Percentiles rank a stretch among this genome's conserved stretches.
phyloP scores from a whole-genome alignment of 352 stramenopile species.

The Pythium myriotylum region DNA sequence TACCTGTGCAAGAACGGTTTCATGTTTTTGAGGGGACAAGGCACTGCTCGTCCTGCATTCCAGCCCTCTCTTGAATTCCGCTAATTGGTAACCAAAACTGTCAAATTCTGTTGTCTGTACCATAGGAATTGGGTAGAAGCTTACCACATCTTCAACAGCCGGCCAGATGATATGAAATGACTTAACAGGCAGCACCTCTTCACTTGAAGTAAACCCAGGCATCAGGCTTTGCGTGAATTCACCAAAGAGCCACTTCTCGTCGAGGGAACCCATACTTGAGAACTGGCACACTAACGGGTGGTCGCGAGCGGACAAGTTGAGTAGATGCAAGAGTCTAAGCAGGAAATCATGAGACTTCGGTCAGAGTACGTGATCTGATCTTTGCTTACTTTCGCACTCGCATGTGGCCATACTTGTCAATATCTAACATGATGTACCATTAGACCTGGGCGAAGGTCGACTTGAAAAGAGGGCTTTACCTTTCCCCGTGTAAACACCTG shows the following conservation, averaged over 20 bases:
- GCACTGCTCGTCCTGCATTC: constrained; percentile 66
- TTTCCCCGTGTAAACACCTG: constrained; percentile 68
- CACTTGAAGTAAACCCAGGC: constrained; percentile 36
- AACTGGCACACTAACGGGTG: constrained; percentile 83
- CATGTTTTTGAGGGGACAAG: constrained; percentile 85
- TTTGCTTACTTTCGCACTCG: constrained; percentile 57
- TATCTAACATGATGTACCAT: too few relatives aligned
- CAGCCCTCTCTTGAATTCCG: constrained; percentile 82
- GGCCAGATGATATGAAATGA: constrained; percentile 82
- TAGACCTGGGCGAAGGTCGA: too few relatives aligned
- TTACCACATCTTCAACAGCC: constrained; percentile 76
- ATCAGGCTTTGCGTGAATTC: constrained; percentile 74
- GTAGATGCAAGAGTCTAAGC: constrained; percentile 53
- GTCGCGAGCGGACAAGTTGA: constrained; percentile 48
- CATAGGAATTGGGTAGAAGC: constrained; percentile 1
- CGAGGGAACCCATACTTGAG: constrained; percentile 78
- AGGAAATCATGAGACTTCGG: not conserved
- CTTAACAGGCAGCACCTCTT: constrained; percentile 41
- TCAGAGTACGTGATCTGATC: not conserved
- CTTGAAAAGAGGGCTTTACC: too few relatives aligned
- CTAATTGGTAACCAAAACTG: constrained; percentile 25
- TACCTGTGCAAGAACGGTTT: constrained; percentile 88
- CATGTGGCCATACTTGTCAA: constrained; percentile 83
- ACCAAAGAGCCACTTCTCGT: constrained; percentile 83
- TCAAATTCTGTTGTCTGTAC: not conserved